phyloP scores from a whole-genome alignment of 2,329 filamentous ascomycete genomes.

The Zarea fungicola region DNA sequence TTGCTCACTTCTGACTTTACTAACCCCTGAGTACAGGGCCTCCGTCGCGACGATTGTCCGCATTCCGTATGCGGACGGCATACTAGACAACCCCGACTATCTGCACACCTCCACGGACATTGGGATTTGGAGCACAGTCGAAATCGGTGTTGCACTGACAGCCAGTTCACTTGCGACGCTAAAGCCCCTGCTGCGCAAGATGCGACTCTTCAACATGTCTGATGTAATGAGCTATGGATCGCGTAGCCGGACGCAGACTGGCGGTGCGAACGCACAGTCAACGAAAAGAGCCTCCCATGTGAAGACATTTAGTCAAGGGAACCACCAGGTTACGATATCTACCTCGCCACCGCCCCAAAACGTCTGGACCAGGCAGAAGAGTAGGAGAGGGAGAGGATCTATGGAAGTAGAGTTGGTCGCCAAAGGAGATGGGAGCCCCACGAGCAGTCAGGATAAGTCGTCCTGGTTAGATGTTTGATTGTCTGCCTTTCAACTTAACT shows the following conservation, averaged over 20 bases:
- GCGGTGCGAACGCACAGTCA: neutral
- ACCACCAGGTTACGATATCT: neutral
- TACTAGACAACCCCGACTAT: conserved; percentile 31
- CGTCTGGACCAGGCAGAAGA: neutral
- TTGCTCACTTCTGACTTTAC: neutral
- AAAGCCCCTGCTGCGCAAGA: conserved; percentile 25
- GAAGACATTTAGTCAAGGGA: neutral
- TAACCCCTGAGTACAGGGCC: conserved; percentile 22
- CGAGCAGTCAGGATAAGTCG: neutral
- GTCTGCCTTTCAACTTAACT: no score
- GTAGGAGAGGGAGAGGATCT: neutral
- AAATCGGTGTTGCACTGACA: conserved; percentile 35
- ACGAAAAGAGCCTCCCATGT: neutral
- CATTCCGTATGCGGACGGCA: conserved; percentile 35
- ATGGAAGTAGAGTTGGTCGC: neutral
- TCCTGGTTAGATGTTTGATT: neutral
- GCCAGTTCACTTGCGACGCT: conserved; percentile 35
- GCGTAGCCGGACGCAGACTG: neutral
- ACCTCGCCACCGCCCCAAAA: neutral
- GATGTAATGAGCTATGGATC: neutral
- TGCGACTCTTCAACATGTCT: conserved; percentile 11
- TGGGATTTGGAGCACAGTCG: conserved; percentile 40
- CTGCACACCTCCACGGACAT: conserved; percentile 37
- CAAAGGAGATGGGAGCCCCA: neutral
- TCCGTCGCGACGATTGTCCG: conserved; percentile 38